Percentiles rank a stretch among this genome's conserved stretches.
These are phyloP conservation scores for Hyaloscypha bicolor DNA, from an alignment of 495 filamentous ascomycete genomes.

Conservation along the genomic window DNA sequence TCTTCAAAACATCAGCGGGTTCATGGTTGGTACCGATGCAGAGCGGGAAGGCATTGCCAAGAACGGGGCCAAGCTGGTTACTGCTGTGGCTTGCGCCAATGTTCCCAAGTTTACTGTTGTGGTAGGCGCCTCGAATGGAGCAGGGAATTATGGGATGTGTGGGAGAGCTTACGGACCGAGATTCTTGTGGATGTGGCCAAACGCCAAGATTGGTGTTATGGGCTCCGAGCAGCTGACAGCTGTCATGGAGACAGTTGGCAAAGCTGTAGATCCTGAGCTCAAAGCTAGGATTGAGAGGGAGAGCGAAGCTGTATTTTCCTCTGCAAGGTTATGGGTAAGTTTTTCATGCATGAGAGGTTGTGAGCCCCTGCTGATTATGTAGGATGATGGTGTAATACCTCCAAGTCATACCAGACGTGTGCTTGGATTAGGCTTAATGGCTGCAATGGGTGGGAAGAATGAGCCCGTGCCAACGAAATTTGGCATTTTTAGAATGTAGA, in stretches of 20 bases:
- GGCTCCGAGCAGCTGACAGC: conserved; percentile 87
- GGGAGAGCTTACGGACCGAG: conserved; percentile 92
- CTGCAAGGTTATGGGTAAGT: conserved; percentile 84
- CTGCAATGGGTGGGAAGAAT: conserved; percentile 71
- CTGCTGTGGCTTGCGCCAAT: conserved; percentile 90
- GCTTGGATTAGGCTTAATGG: conserved; percentile 78
- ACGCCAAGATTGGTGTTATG: conserved; percentile 94
- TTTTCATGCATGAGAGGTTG: neutral
- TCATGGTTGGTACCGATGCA: conserved; percentile 95
- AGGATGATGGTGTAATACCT: conserved; percentile 90
- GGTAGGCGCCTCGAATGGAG: conserved; percentile 85
- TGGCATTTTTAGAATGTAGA: conserved; percentile 94
- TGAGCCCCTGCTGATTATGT: conserved; percentile 28
- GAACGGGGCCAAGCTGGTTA: conserved; percentile 96
- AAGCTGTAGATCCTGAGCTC: conserved; percentile 77
- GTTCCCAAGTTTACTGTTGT: conserved; percentile 98
- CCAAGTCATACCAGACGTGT: conserved; percentile 85
- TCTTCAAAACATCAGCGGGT: conserved; percentile 94
- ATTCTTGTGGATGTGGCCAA: conserved; percentile 97
- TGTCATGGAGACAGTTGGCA: conserved; percentile 95
- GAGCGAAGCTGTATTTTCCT: conserved; percentile 85
- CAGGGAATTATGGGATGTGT: conserved; percentile 72
- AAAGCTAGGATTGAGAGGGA: conserved; percentile 86
- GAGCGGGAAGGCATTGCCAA: conserved; percentile 96
- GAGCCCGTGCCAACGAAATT: conserved; percentile 72